A percentile compares a stretch with the other conserved stretches of the same genome.
phyloP scores from a whole-genome alignment of 2,329 filamentous ascomycete species.

The Ceratocystis alfenasii region DNA sequence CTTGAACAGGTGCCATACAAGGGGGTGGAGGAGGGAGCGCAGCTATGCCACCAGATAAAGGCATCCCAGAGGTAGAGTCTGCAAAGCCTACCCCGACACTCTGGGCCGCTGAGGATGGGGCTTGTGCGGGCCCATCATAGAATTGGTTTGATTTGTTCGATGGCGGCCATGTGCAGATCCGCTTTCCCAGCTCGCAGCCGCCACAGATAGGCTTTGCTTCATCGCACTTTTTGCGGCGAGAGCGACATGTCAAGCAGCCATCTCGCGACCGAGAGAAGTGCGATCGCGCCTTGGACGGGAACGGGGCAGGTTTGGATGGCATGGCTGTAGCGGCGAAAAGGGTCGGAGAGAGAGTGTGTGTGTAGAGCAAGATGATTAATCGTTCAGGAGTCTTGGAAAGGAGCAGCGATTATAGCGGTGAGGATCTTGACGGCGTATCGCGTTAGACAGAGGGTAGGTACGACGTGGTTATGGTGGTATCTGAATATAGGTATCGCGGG shows the following conservation, averaged over 20 bases:
- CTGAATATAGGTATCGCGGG: background rate
- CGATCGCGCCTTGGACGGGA: conserved; percentile 14
- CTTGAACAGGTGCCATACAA: background rate
- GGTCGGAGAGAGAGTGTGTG: background rate
- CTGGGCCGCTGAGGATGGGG: background rate
- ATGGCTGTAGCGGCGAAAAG: conserved; percentile 19
- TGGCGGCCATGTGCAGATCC: conserved; percentile 24
- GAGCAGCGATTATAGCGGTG: background rate
- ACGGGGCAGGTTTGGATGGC: conserved; percentile 19
- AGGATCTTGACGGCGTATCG: background rate
- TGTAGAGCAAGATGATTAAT: background rate
- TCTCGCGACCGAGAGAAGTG: conserved; percentile 24
- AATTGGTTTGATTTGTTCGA: background rate
- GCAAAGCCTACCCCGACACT: background rate
- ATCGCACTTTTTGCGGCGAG: conserved; percentile 39
- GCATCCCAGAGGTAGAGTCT: background rate
- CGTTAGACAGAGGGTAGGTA: background rate
- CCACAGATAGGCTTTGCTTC: conserved; percentile 35
- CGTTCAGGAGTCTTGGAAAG: background rate
- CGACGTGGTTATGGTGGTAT: background rate
- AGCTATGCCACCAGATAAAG: background rate
- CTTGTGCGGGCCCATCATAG: background rate
- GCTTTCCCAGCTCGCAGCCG: conserved; percentile 29
- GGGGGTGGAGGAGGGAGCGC: background rate
- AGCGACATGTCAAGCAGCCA: conserved; percentile 36